Base-by-base conservation (phyloP, 352 stramenopile species). In the Phytophthora sp. region DNA sequence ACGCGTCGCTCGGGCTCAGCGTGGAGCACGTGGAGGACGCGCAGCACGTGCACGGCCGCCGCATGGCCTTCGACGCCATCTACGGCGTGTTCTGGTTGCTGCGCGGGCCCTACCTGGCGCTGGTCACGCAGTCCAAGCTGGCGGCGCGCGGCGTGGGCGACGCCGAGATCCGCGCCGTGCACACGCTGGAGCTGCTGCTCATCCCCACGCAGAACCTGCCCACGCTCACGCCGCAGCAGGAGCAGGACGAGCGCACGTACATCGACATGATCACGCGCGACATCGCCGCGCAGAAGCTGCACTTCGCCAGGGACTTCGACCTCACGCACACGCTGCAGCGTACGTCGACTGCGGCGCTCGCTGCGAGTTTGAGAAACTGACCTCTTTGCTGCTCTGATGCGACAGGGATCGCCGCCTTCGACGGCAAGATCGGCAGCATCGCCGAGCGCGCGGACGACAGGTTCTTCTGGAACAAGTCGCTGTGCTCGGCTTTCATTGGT, bases 391-490 rank as follows among this genome's bases (percentile, higher is more conserved):
- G 13, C 44, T 7, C 12, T 54, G 42, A 23, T 44, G 21, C 17
- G 13, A 17, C 45, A 91, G 82, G 82, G 12, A 85, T 89, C 46
- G 62, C 79, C 21, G 68, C 61, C 0, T 81, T 91, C 18, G 68
- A 87, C 30, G 67, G 57, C 20, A 87, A 79, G 43, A 70, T 71
- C 18, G 64, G 64, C n/a, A 86, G 60, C 4, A 86, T 89, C 49
- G 69, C 77, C 6, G 71, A 91, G 60, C 79, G 84, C n/a, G 89
- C 90, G 0, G 95, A 98, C 65, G 71, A 77, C 23, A 81, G 94
- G 9, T 98, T 98, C 71, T 97, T 95, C 72, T 98, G 92, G 92
- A 98, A 98, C 74, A 88, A 97, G 62, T 55, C 76, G 11, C 59
- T 82, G 18, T 92, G 77, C 53, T 65, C 63, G 2, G 37, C 72